Conservation (phyloP, 352 stramenopile species). For the Halophytophthora batemanensis region DNA sequence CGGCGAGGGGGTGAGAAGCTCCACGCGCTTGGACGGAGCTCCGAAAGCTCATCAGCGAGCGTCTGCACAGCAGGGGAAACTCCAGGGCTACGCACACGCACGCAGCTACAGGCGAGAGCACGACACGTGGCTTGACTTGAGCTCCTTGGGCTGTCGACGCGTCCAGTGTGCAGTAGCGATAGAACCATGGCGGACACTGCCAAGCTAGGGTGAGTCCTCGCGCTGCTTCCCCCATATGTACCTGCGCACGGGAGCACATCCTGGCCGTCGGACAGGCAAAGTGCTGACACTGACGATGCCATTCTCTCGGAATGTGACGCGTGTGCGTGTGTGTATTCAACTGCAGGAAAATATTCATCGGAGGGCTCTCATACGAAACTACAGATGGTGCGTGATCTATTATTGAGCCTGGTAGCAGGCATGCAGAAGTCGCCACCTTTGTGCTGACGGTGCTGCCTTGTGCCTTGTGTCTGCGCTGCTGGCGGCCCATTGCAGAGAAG, state of each 20-base stretch:
- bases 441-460: slow-evolving; percentile 12
- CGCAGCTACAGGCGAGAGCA: too few species aligned
- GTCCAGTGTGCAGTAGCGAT: slow-evolving; percentile 13
- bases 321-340: slow-evolving; percentile 19
- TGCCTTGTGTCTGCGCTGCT: background rate
- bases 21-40: too few species aligned
- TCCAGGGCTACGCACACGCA: too few species aligned
- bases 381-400: slow-evolving; percentile 61
- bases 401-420: background rate
- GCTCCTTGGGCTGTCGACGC: background rate
- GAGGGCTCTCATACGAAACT: slow-evolving; percentile 87
- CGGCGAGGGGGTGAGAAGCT: too few species aligned
- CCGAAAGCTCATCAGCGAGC: too few species aligned
- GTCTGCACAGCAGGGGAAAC: too few species aligned
- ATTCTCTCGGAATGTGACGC: slow-evolving; percentile 2
- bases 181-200: slow-evolving; percentile 39
- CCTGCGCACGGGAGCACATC: too few species aligned
- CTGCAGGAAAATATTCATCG: slow-evolving; percentile 91
- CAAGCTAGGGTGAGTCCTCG: slow-evolving; percentile 36
- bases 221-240: background rate
- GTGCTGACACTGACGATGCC: slow-evolving; percentile 10
- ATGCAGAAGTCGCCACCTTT: slow-evolving; percentile 11
- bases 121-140: background rate
- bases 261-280: background rate
- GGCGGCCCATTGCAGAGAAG: slow-evolving; percentile 57